These are phyloP conservation scores for Alternaria sp. DNA, from an alignment of 2,329 filamentous ascomycete genomes.

Conservation along the genomic window DNA sequence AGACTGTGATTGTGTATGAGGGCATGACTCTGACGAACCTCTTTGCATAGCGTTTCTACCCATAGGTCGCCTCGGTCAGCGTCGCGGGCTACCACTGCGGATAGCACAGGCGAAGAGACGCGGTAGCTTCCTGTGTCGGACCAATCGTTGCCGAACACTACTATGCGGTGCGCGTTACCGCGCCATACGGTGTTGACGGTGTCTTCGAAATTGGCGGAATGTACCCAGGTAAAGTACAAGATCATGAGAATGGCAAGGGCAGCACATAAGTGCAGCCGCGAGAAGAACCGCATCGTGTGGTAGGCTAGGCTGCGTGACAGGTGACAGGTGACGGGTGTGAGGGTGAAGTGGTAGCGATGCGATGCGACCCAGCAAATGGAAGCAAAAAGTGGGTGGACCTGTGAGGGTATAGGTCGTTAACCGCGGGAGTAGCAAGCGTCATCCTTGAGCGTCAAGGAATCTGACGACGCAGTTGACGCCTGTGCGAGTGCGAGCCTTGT, in stretches of 20 bases:
- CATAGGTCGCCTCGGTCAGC: constrained; percentile 40
- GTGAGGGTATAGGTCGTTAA: constrained; percentile 11
- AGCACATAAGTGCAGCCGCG: constrained; percentile 37
- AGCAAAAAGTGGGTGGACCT: constrained; percentile 21
- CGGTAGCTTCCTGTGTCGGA: constrained; percentile 47
- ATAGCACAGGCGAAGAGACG: constrained; percentile 35
- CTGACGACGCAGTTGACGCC: constrained; percentile 40
- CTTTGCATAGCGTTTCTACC: constrained; percentile 46
- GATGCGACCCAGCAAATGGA: constrained; percentile 1
- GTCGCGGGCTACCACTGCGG: constrained; percentile 31
- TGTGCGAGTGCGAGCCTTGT: constrained; percentile 5
- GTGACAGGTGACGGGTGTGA: neutral
- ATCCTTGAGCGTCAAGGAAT: constrained; percentile 15
- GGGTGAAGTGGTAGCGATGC: neutral
- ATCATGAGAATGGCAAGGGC: constrained; percentile 33
- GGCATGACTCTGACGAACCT: constrained; percentile 36
- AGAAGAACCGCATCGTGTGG: constrained; percentile 39
- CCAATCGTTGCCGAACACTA: constrained; percentile 50
- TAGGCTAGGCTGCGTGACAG: neutral
- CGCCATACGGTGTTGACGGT: constrained; percentile 38
- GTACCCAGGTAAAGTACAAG: constrained; percentile 41
- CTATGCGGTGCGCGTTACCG: constrained; percentile 37
- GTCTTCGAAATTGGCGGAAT: constrained; percentile 32
- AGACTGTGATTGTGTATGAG: constrained; percentile 15
- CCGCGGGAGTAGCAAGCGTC: constrained; percentile 1